Base-by-base conservation (phyloP, 192 early-diverging fungal species). In the Rhizophagus clarus region DNA sequence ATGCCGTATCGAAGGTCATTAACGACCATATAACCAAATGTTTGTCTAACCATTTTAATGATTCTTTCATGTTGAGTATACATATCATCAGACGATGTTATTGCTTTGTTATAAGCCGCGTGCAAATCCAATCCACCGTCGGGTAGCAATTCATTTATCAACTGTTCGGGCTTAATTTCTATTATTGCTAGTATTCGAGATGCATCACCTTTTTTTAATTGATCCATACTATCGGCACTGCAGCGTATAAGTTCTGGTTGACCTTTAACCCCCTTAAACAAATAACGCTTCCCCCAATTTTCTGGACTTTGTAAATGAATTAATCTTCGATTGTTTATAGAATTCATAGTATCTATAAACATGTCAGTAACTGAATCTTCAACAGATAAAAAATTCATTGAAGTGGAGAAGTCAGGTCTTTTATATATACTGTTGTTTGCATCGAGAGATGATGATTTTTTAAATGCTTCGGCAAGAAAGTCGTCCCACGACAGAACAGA, bases 171-270 rank as follows among this genome's bases (percentile, higher is more conserved):
- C 51, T 72, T 49, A 72, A 72, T 17, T 76, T 76, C 60, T 26
- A 76, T 61, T 76, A 3, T 34, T 76, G 74, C 63, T 63, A 76
- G 29, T 73, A 73, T 71, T 4, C 34, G 4, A 71, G n/a, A n/a
- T n/a, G n/a, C n/a, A 1, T 76, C 26, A 24, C n/a, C n/a, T n/a
- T n/a, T n/a, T n/a, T 76, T 24, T 20, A 76, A 76, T 24, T 26
- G 74, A 0, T 42, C 31, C 8, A 40, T 24, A 5, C 3, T 62
- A 76, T 0, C 56, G 40, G 74, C 74, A 62, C 74, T 10, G 40
- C 74, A 76, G 32, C 74, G 74, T 76, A 76, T 76, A 76, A 31
- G 60, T 37, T 76, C 74, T 62, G 60, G 74, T 63, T 61, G 74
- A 15, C 74, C 74, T 76, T 62, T 76, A 31, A 76, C 32, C 0